Base-by-base conservation (phyloP, 495 filamentous ascomycete species). In the Neurospora sublineolata region DNA sequence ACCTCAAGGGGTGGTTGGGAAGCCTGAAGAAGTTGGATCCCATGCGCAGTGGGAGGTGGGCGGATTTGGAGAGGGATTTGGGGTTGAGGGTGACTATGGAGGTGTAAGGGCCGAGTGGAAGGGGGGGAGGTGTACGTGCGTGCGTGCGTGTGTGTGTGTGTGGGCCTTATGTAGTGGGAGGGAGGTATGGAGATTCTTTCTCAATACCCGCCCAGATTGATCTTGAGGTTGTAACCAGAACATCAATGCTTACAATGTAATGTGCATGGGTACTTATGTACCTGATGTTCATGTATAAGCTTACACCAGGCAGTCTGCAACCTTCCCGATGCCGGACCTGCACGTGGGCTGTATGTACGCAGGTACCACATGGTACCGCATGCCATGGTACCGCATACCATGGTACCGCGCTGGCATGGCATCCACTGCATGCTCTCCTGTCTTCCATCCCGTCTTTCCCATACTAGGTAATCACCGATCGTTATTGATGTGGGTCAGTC, bases 21-120 rank as follows among this genome's bases (percentile, higher is more conserved):
- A 89, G 77, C 75, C 30, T 94, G 72, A 84, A 86, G 73, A 80
- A 83, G 73, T 73, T 93, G 37, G 93, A 96, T 81, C 89, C 91
- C 37, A 83, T 93, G 81, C 84, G 92, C 72, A 82, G 77, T 23
- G 89, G 90, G 39, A 82, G 91, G 71, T 94, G 91, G 91, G 77
- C 85, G 40, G 91, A 91, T 73, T 77, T 90, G 71, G 86, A 87
- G 76, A 80, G 76, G 72, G 77, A 82, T n/a, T 73, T 76, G 20
- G 75, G 73, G 14, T 37, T 80, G 68, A 67, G n/a, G n/a, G 69
- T 42, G 68, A 30, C 52, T 41, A 20, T 6, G 69, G 18, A 64
- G 68, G 39, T 20, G n/a, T 42, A 42, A 42, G 10, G 9, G 37
- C 37, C 1, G 12, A 40, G 14, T 3, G 12, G 16, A n/a, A 42